Evolutionary conservation across 1,284 basidiomycete species (phyloP).

Genomic region (Fomitopsis pinicola): DNA sequence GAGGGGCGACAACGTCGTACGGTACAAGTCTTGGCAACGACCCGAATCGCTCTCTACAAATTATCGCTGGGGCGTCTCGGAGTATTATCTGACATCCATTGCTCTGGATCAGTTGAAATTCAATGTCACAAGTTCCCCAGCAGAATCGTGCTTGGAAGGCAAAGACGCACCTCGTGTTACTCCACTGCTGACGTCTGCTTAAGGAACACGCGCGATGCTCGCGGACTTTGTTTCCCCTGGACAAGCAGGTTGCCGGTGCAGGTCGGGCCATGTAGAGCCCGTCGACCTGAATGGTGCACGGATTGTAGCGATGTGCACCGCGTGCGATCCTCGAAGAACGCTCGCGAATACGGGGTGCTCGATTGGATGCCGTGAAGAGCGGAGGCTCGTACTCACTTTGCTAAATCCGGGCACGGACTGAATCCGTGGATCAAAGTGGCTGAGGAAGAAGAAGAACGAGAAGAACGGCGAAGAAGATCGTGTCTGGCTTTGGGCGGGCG

Average conservation of each 20-base stretch:
- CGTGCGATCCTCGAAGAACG: not conserved
- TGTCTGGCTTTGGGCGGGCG: not conserved
- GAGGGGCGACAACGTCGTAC: not conserved
- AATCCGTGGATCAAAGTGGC: not conserved
- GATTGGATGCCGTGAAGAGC: not conserved
- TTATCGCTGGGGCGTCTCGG: not conserved
- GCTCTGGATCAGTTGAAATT: too few species aligned
- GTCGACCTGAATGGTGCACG: too few species aligned
- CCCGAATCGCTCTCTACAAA: not conserved
- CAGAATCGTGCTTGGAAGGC: too few species aligned
- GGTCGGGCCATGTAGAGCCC: not conserved
- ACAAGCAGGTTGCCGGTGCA: not conserved
- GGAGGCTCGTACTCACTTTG: not conserved
- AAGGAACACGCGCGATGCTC: not conserved
- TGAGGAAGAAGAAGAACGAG: not conserved
- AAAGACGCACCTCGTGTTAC: not conserved
- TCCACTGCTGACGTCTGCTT: not conserved
- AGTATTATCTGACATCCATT: not conserved
- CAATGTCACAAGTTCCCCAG: too few species aligned
- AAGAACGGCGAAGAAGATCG: not conserved
- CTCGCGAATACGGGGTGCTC: not conserved
- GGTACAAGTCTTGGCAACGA: not conserved
- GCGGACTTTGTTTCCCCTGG: not conserved
- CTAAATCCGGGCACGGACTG: not conserved
- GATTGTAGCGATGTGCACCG: not conserved